Base-by-base conservation (phyloP, 2,329 filamentous ascomycete genomes). In the Ophiostoma populinum region DNA sequence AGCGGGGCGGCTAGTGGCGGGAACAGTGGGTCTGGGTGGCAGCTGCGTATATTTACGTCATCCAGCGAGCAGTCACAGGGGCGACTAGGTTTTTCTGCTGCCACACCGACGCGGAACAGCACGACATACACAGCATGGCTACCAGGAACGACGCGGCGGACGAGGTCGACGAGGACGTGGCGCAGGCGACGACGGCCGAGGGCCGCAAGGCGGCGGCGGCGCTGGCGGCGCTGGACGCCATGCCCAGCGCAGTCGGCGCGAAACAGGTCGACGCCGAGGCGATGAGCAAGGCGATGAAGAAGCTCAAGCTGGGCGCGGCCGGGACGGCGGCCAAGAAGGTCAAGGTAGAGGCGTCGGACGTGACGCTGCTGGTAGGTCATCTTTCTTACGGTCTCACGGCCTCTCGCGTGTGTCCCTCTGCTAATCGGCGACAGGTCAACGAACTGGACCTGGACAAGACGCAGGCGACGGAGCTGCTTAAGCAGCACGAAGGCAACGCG, bases 141-240 rank as follows among this genome's bases (percentile, higher is more conserved):
- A 64, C 41, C 66, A 68, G 32, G 72, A 78, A 51, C 70, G 74
- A 27, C n/a, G n/a, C n/a, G n/a, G n/a, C 49, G 61, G 11, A 22
- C 29, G 59, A 52, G 34, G 52, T 76, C 39, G 59, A 64, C 42
- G 70, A 77, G 52, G 74, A 62, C 45, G 42, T 44, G 22, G 44
- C 54, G 21, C 55, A 58, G 38, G 65, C 67, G 48, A 78, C 75
- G 55, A 71, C 68, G 27, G 77, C 78, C 49, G 78, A 83, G 55
- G 78, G 82, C 57, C 74, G 77, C 55, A 82, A 82, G 55, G 76
- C 78, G 30, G 76, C 76, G 26, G 75, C 74, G 6, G 80, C 79
- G 20, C 69, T 85, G 40, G 77, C 75, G 32, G 69, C 66, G 41
- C 72, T 86, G 45, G 78, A 82, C 50, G 53, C 59, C 28, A n/a